Conservation (phyloP, 2,329 filamentous ascomycete genomes). For the Fusarium proliferatum region DNA sequence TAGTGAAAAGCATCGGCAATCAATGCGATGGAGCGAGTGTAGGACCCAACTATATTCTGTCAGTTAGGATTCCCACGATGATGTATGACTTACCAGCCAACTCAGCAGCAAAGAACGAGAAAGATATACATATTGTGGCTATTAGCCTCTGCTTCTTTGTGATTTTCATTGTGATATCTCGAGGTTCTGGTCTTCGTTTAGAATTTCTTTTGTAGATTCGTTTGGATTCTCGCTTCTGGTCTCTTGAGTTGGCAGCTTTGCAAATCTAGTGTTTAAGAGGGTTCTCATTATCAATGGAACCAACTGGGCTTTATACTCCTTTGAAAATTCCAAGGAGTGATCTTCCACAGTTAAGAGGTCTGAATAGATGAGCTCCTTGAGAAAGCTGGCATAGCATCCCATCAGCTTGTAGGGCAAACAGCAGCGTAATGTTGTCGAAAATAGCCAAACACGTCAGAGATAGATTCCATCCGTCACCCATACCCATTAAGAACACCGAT, state of each 20-base stretch:
- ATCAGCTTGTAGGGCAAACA: slow-evolving; percentile 20
- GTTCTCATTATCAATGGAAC: background rate
- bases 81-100: slow-evolving; percentile 54
- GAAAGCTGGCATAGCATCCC: slow-evolving; percentile 4
- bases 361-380: slow-evolving; percentile 3
- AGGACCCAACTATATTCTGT: slow-evolving; percentile 67
- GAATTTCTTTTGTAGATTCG: background rate
- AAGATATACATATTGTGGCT: slow-evolving; percentile 61
- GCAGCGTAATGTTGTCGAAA: slow-evolving; percentile 15
- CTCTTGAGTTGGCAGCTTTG: background rate
- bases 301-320: background rate
- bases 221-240: background rate
- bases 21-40: slow-evolving; percentile 76
- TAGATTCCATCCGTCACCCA: background rate
- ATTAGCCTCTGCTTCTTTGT: slow-evolving; percentile 58
- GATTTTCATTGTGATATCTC: slow-evolving; percentile 24
- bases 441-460: background rate
- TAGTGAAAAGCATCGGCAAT: slow-evolving; percentile 85
- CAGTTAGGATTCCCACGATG: background rate
- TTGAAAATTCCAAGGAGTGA: background rate
- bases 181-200: background rate
- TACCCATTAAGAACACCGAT: background rate
- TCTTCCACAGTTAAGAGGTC: slow-evolving; percentile 6
- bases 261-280: background rate
- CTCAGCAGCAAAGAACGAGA: slow-evolving; percentile 64